Evolutionary conservation across 805 yeast species (phyloP), one percentile per base, ranked within the genome.

Genomic region (Cyberlindnera maclurae): DNA sequence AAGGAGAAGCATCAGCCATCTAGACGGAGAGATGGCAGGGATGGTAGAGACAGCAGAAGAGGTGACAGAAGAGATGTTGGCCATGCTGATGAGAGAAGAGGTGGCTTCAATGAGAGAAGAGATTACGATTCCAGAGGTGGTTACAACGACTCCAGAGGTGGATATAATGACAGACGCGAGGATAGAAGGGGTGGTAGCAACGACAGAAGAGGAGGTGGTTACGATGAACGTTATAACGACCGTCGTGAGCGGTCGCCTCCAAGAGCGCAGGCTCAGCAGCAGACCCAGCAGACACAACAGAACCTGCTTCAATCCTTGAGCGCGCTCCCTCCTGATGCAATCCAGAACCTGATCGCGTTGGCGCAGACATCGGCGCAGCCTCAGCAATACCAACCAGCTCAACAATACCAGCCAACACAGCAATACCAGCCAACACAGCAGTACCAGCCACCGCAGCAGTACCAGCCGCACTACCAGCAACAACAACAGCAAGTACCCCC

Each of bases 1-100:
- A 73, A 55, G 52, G 28, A 50, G 44, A 18, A 53, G 51, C 20
- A 53, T 20, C 24, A 20, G 8, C 8, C 24, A 20, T 20, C 24
- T 51, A 15, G 37, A 11, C 31, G n/a, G 12, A 20, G 24, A 17
- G 28, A 26, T 32, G 26, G 24, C 4, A 15, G 15, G 5, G 34
- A 32, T 22, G 24, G 24, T 7, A 16, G 12, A 16, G 33, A 31
- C 12, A 29, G 15, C n/a, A 26, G 36, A 33, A 22, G 36, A 13
- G 29, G 29, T 27, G 37, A 16, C 31, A 35, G 37, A 29, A 26
- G 37, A 15, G 33, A 32, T 8, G 28, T 29, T 35, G 33, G 22
- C 29, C 29, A 13, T 36, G 29, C 22, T 18, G 13, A 26, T 5
- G 18, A 26, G 15, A 15, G 27, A 18, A 24, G 16, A 29, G 17